Percentiles rank a stretch among this genome's conserved stretches.
These are phyloP conservation scores for Phytophthora cryptogea DNA, from an alignment of 352 stramenopile species.

Conservation along the genomic window DNA sequence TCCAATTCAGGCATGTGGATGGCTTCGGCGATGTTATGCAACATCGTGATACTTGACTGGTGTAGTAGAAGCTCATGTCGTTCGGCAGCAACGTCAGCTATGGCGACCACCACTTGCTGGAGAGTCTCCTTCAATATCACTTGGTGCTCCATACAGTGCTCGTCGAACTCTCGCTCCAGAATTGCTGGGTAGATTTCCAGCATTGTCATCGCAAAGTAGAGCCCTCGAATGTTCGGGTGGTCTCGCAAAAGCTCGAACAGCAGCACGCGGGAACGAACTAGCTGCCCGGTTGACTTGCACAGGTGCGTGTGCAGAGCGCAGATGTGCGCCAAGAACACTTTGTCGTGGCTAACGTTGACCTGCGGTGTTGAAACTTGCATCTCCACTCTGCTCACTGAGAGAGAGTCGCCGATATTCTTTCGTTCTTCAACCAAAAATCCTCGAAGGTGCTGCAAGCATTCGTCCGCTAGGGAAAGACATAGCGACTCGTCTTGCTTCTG, in stretches of 20 bases:
- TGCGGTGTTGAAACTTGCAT: slow-evolving; percentile 3
- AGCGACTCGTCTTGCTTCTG: background rate
- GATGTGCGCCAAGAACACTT: slow-evolving; percentile 46
- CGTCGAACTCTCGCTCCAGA: slow-evolving; percentile 39
- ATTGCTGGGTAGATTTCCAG: slow-evolving; percentile 40
- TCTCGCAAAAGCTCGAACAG: slow-evolving; percentile 48
- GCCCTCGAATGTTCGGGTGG: slow-evolving; percentile 46
- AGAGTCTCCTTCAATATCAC: slow-evolving; percentile 36
- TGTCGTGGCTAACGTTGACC: slow-evolving; percentile 38
- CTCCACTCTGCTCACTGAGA: slow-evolving; percentile 10
- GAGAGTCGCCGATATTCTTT: slow-evolving; percentile 14
- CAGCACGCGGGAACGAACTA: slow-evolving; percentile 39
- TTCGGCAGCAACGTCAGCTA: slow-evolving; percentile 25
- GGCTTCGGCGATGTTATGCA: slow-evolving; percentile 38
- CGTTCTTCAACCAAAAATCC: slow-evolving; percentile 25
- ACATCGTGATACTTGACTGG: slow-evolving; percentile 39
- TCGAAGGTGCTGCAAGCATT: slow-evolving; percentile 35
- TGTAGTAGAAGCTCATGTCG: slow-evolving; percentile 40
- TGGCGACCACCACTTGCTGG: slow-evolving; percentile 34
- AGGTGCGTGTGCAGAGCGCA: slow-evolving; percentile 44
- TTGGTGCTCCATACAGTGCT: slow-evolving; percentile 26
- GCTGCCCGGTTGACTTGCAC: slow-evolving; percentile 29
- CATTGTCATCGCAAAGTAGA: slow-evolving; percentile 47
- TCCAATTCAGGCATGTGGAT: slow-evolving; percentile 41
- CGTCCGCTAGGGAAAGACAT: slow-evolving; percentile 18